Evolutionary conservation across 2,329 filamentous ascomycete genomes (phyloP).

Genomic region (Aspergillus tamarii): DNA sequence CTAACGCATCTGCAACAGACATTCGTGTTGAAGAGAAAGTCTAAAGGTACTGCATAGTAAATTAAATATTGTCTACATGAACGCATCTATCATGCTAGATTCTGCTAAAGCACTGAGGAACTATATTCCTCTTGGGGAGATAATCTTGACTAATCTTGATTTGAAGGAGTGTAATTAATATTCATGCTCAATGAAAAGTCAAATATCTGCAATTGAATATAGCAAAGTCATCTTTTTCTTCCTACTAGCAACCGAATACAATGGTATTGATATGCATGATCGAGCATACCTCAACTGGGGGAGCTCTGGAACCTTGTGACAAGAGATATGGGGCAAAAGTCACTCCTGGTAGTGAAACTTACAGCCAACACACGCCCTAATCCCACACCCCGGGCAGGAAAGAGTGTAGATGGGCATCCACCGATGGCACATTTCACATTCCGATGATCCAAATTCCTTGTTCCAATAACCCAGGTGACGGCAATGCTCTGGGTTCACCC

Average conservation of each 20-base stretch:
- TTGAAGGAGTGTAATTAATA: neutral
- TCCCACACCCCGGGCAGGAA: conserved; percentile 33
- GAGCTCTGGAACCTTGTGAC: neutral
- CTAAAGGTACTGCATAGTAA: neutral
- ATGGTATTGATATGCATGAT: neutral
- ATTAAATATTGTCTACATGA: neutral
- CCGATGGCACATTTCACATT: conserved; percentile 32
- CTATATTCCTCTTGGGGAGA: neutral
- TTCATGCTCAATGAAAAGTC: neutral
- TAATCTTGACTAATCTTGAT: neutral
- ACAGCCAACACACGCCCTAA: conserved; percentile 34
- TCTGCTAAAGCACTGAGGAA: neutral
- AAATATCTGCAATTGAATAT: neutral
- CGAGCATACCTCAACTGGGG: neutral
- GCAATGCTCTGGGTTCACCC: conserved; percentile 17
- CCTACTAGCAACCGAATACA: neutral
- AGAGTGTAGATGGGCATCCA: conserved; percentile 35
- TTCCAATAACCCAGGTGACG: conserved; percentile 33
- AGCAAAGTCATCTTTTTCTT: neutral
- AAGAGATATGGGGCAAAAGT: neutral
- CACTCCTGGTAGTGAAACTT: conserved; percentile 25
- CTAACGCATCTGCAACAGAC: neutral
- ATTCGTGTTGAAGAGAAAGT: neutral
- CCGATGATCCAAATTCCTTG: conserved; percentile 23
- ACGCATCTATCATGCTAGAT: neutral